Conservation (phyloP, 78 protist genomes). For the Anaeramoeba flamelloides region DNA sequence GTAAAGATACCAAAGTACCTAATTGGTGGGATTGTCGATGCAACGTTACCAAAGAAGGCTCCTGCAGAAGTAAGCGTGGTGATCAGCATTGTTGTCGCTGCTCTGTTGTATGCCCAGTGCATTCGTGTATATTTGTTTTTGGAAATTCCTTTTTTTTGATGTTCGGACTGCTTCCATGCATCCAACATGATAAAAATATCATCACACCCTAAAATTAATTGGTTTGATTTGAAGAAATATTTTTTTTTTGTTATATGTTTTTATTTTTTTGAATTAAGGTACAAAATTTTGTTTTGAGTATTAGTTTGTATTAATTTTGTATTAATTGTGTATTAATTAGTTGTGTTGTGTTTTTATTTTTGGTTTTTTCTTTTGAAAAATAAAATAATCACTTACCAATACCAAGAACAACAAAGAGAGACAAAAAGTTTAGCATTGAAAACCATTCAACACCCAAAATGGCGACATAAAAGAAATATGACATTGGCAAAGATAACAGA, state of each 20-base stretch:
- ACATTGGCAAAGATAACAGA: slow-evolving; percentile 16
- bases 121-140: slow-evolving; percentile 10
- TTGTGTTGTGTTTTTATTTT: not conserved
- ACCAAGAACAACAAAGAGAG: slow-evolving; percentile 18
- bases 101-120: slow-evolving; percentile 11
- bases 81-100: not conserved
- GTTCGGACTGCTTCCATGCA: slow-evolving; percentile 17
- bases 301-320: too few relatives aligned
- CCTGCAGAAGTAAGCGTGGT: not conserved
- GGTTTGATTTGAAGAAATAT: too few relatives aligned
- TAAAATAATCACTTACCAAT: slow-evolving; percentile 9
- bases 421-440: slow-evolving; percentile 5
- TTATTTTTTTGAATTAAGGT: too few relatives aligned
- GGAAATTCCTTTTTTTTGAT: not conserved
- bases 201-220: too few relatives aligned
- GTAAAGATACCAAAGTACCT: not conserved
- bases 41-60: not conserved
- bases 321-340: not conserved
- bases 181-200: slow-evolving; percentile 27
- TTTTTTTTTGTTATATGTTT: too few relatives aligned
- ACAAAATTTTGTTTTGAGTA: too few relatives aligned
- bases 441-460: slow-evolving; percentile 8
- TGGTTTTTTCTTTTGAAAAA: not conserved
- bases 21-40: not conserved
- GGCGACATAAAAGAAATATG: slow-evolving; percentile 7